Evolutionary conservation across 2,329 filamentous ascomycete genomes (phyloP).

Genomic region (Blastomyces parvus): DNA sequence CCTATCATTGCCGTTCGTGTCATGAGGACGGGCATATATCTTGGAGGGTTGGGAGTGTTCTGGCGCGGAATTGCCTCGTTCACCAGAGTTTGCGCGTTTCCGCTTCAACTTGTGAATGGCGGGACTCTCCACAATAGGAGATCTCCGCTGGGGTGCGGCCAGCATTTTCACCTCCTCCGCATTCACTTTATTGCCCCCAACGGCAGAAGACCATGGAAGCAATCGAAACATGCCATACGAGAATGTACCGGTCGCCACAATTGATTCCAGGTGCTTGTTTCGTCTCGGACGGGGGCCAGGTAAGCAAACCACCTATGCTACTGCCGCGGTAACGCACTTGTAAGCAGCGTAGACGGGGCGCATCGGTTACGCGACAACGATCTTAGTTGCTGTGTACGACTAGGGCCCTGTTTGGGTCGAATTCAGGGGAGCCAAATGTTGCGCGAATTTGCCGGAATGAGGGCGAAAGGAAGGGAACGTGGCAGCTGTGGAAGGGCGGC

Average conservation of each 20-base stretch:
- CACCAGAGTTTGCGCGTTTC: conserved; percentile 45
- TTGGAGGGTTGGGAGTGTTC: not conserved
- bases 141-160: conserved; percentile 27
- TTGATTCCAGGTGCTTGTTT: not conserved
- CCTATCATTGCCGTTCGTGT: conserved; percentile 7
- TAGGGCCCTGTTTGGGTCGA: not conserved
- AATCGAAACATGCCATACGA: conserved; percentile 44
- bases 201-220: conserved; percentile 37
- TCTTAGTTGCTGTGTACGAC: not conserved
- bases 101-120: conserved; percentile 44
- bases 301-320: conserved; percentile 2
- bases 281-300: not conserved
- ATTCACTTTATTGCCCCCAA: conserved; percentile 39
- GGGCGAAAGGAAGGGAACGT: not conserved
- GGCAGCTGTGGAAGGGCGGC: not conserved
- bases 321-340: not conserved
- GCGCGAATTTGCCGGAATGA: not conserved
- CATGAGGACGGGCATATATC: not conserved
- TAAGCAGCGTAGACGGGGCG: not conserved
- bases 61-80: conserved; percentile 20
- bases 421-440: not conserved
- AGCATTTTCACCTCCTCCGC: conserved; percentile 38
- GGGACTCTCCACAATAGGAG: conserved; percentile 23
- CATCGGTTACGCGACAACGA: conserved; percentile 9
- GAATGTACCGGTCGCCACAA: conserved; percentile 9